These are phyloP conservation scores for Agarophyton chilense DNA, from an alignment of 23 red algal species.

Conservation along the genomic window DNA sequence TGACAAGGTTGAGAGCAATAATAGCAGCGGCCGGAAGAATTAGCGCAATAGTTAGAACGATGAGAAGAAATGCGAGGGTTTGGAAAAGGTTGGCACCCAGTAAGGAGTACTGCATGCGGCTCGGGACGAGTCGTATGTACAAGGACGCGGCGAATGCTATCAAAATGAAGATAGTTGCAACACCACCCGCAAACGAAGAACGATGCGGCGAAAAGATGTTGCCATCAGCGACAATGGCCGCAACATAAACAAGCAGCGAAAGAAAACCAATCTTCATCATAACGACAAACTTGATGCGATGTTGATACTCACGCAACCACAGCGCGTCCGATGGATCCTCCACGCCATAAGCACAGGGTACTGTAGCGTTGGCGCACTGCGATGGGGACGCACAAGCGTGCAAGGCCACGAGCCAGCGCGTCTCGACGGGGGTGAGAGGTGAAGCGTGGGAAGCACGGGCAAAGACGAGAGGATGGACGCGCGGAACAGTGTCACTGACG, in stretches of 20 bases:
- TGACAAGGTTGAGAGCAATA: slow-evolving; percentile 25
- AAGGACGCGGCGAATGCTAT: slow-evolving; percentile 20
- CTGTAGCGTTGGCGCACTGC: background rate
- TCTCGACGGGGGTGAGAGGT: background rate
- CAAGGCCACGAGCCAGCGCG: background rate
- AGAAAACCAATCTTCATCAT: slow-evolving; percentile 49
- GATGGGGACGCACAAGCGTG: slow-evolving; percentile 41
- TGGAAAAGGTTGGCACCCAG: slow-evolving; percentile 42
- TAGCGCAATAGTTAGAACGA: slow-evolving; percentile 42
- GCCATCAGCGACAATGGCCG: slow-evolving; percentile 45
- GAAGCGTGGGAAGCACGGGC: no score
- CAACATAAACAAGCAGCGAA: slow-evolving; percentile 38
- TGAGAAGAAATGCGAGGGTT: slow-evolving; percentile 25
- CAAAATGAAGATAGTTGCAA: slow-evolving; percentile 24
- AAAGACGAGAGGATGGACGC: background rate
- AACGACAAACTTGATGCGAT: slow-evolving; percentile 54
- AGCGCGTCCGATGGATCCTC: slow-evolving; percentile 54
- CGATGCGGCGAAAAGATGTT: slow-evolving; percentile 53
- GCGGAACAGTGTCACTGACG: background rate
- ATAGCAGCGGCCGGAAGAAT: slow-evolving; percentile 35
- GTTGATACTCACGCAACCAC: slow-evolving; percentile 45
- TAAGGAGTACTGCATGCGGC: slow-evolving; percentile 19
- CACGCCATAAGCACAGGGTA: slow-evolving; percentile 32
- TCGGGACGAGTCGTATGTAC: slow-evolving; percentile 41
- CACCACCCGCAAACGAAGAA: background rate